Conservation (phyloP, 2,329 filamentous ascomycete species). For the Sarocladium brachiariae region DNA sequence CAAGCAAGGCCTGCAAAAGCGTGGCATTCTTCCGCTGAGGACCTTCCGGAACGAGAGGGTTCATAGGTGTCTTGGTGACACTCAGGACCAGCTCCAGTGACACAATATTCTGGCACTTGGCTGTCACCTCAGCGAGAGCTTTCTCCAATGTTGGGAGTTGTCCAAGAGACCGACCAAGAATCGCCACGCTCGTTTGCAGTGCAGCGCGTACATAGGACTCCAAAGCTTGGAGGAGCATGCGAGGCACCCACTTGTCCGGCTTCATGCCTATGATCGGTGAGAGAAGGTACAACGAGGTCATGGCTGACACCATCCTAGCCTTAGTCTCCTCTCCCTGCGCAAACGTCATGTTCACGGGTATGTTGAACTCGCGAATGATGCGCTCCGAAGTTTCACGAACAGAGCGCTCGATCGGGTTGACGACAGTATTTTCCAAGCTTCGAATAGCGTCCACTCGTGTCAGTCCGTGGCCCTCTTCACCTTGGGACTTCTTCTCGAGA, state of each 20-base stretch:
- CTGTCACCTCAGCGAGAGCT: slow-evolving; percentile 72
- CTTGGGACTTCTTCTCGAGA: slow-evolving; percentile 57
- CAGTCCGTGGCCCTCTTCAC: slow-evolving; percentile 72
- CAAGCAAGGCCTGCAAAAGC: slow-evolving; percentile 66
- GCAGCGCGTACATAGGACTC: slow-evolving; percentile 78
- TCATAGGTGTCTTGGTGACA: slow-evolving; percentile 57
- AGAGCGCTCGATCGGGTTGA: slow-evolving; percentile 65
- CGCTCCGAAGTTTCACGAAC: slow-evolving; percentile 71
- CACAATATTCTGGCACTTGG: slow-evolving; percentile 85
- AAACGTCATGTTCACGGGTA: slow-evolving; percentile 52
- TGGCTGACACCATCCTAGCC: slow-evolving; percentile 63
- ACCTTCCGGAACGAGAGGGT: slow-evolving; percentile 53
- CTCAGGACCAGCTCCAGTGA: slow-evolving; percentile 75
- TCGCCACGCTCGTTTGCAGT: slow-evolving; percentile 69
- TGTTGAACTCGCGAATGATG: slow-evolving; percentile 75
- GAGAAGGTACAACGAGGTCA: slow-evolving; percentile 72
- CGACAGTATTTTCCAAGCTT: slow-evolving; percentile 61
- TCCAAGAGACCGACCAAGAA: slow-evolving; percentile 67
- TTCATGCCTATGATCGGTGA: slow-evolving; percentile 56
- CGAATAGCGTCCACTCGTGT: slow-evolving; percentile 65
- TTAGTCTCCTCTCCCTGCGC: slow-evolving; percentile 67
- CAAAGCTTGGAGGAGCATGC: slow-evolving; percentile 66
- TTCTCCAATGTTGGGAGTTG: slow-evolving; percentile 77
- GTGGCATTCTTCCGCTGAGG: slow-evolving; percentile 21
- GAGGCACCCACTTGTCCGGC: slow-evolving; percentile 54